Evolutionary conservation across 768 basidiomycete species (phyloP).

Genomic region (Tylopilus sp.): DNA sequence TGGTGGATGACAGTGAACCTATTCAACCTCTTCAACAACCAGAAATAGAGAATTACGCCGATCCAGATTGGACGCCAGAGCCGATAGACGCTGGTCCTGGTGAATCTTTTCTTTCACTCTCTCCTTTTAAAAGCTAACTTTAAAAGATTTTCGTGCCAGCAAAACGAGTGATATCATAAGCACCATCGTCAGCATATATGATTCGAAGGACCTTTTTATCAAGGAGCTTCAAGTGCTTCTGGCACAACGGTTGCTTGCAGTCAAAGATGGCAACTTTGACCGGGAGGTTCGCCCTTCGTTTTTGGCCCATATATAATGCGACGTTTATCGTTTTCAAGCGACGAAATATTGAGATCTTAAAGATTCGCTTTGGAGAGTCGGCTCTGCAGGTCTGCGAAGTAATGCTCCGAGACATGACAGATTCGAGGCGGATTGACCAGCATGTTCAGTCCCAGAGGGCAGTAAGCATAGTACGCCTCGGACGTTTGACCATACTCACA

Average conservation of each 20-base stretch:
- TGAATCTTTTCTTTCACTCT: slow-evolving; percentile 31
- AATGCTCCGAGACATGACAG: slow-evolving; percentile 96
- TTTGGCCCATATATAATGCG: not conserved
- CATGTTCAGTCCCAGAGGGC: slow-evolving; percentile 73
- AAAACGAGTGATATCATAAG: slow-evolving; percentile 93
- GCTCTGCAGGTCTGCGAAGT: slow-evolving; percentile 95
- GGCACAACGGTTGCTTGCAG: slow-evolving; percentile 78
- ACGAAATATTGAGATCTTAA: slow-evolving; percentile 89
- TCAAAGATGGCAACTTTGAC: slow-evolving; percentile 78
- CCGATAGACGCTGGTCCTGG: slow-evolving; percentile 96
- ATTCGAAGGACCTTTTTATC: slow-evolving; percentile 93
- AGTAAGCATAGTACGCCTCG: slow-evolving; percentile 39
- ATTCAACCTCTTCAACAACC: slow-evolving; percentile 70
- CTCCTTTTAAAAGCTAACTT: not conserved
- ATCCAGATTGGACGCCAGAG: slow-evolving; percentile 94
- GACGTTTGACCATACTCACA: slow-evolving; percentile 4
- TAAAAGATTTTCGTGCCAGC: slow-evolving; percentile 82
- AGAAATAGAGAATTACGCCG: slow-evolving; percentile 82
- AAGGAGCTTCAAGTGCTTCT: slow-evolving; percentile 92
- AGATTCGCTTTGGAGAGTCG: slow-evolving; percentile 92
- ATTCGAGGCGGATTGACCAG: slow-evolving; percentile 87
- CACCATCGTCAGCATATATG: slow-evolving; percentile 95
- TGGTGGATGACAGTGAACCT: slow-evolving; percentile 83
- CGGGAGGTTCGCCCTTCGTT: slow-evolving; percentile 43
- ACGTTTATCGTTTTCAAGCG: slow-evolving; percentile 47